phyloP scores from a whole-genome alignment of 2,329 filamentous ascomycete species.

The Fusarium marasasianum region DNA sequence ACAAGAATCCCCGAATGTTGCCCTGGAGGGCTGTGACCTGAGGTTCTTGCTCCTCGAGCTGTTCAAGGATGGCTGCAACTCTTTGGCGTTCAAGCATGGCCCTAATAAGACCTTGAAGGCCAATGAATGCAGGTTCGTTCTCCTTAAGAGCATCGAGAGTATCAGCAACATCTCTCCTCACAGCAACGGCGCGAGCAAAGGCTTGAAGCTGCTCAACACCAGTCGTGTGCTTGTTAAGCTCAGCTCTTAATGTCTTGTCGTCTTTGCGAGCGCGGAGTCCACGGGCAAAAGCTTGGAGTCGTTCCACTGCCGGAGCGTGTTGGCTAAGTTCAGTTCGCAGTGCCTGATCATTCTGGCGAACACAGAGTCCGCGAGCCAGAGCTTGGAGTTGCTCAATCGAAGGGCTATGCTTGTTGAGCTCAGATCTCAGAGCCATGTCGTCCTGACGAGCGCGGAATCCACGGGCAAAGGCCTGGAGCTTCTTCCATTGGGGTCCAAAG shows the following conservation, averaged over 20 bases:
- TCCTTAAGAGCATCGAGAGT: slow-evolving; percentile 59
- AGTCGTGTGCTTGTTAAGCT: slow-evolving; percentile 56
- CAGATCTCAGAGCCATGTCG: slow-evolving; percentile 54
- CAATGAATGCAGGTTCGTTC: slow-evolving; percentile 57
- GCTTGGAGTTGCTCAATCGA: slow-evolving; percentile 59
- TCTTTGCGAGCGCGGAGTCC: slow-evolving; percentile 42
- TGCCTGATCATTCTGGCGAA: slow-evolving; percentile 35
- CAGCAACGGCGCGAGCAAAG: slow-evolving; percentile 63
- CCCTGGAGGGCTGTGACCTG: slow-evolving; percentile 73
- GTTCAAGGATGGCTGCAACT: slow-evolving; percentile 59
- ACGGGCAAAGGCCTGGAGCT: slow-evolving; percentile 53
- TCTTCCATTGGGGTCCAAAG: slow-evolving; percentile 60
- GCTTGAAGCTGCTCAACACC: slow-evolving; percentile 61
- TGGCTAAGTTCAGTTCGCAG: slow-evolving; percentile 59
- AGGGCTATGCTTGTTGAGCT: slow-evolving; percentile 56
- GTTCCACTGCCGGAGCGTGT: slow-evolving; percentile 54
- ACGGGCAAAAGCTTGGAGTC: slow-evolving; percentile 62
- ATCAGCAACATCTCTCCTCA: slow-evolving; percentile 60
- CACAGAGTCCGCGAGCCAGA: slow-evolving; percentile 55
- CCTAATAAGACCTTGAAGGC: slow-evolving; percentile 68
- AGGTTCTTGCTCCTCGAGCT: slow-evolving; percentile 66
- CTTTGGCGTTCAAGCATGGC: slow-evolving; percentile 68
- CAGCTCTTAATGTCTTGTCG: slow-evolving; percentile 53
- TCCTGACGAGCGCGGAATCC: slow-evolving; percentile 60
- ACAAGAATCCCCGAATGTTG: slow-evolving; percentile 70